Base-by-base conservation (phyloP, 108 stramenopile genomes). In the Pseudonitzschia multiseries region DNA sequence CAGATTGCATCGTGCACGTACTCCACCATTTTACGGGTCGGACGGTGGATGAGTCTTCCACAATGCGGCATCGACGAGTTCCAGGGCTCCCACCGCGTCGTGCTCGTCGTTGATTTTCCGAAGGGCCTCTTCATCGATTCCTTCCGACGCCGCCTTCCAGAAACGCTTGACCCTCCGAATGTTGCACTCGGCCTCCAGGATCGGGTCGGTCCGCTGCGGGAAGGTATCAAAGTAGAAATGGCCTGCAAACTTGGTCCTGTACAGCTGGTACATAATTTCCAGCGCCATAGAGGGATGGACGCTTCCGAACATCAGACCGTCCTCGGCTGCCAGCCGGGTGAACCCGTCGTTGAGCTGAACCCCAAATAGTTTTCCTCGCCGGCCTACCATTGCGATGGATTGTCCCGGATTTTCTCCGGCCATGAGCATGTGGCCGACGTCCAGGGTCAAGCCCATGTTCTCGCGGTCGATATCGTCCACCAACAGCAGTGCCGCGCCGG, bases 211-310 rank as follows among this genome's bases (percentile, higher is more conserved):
- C 57, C 89, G 80, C 69, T 91, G 91, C 22, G 94, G 94, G 63
- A 95, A 95, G 12, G 94, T 95, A 62, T 95, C 94, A 80, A 95
- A 95, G 68, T 95, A 95, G 12, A 95, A 75, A 67, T 95, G 94
- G 13, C 94, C 94, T 14, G 57, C 50, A 64, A 89, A 95, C 15
- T 77, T 52, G 13, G 84, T 90, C 51, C 61, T 70, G n/a, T 83
- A 73, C 42, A 94, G 63, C 69, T 91, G 89, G 70, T 91, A 91
- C 80, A 95, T 80, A 28, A 88, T 85, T 73, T 95, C 93, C 43
- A 92, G 76, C 31, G 93, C 93, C 79, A 89, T 81, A 3, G 82
- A 79, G 3, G 92, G 90, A 77, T 96, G 90, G 31, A 96, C 80
- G 12, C 85, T 87, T 0, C 94, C 94, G 83, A 96, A 93, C 87